phyloP scores from a whole-genome alignment of 2,329 filamentous ascomycete species.

The Xylariaceae sp. region DNA sequence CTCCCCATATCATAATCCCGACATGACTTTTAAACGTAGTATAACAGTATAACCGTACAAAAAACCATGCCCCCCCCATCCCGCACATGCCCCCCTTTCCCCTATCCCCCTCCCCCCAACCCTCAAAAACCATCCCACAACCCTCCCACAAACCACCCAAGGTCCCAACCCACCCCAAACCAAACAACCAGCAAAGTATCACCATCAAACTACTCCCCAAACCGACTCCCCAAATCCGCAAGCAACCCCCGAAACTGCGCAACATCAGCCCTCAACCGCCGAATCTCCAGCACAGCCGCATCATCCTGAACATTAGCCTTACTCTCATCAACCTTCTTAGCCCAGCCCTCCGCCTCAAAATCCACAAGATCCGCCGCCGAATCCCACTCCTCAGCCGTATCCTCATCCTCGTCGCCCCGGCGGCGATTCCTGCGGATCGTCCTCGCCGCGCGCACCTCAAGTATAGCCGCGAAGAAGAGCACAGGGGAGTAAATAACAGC shows the following conservation, averaged over 20 bases:
- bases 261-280: slow-evolving; percentile 55
- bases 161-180: too few species aligned
- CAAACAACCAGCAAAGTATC: slow-evolving; percentile 14
- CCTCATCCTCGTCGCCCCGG: slow-evolving; percentile 83
- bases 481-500: slow-evolving; percentile 78
- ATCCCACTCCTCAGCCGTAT: slow-evolving; percentile 89
- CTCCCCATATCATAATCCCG: too few species aligned
- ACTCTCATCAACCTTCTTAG: slow-evolving; percentile 68
- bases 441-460: slow-evolving; percentile 63
- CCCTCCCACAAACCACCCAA: too few species aligned
- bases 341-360: slow-evolving; percentile 81
- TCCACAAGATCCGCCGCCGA: slow-evolving; percentile 68
- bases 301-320: slow-evolving; percentile 82
- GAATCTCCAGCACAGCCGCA: slow-evolving; percentile 65
- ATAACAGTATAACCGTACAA: too few species aligned
- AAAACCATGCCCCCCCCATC: too few species aligned
- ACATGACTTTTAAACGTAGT: too few species aligned
- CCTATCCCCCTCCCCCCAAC: too few species aligned
- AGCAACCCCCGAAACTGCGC: slow-evolving; percentile 52
- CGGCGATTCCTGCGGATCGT: slow-evolving; percentile 69
- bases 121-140: too few species aligned
- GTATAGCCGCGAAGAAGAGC: slow-evolving; percentile 69
- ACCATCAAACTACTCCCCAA: slow-evolving; percentile 21
- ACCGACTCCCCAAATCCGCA: slow-evolving; percentile 23
- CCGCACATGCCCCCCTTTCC: too few species aligned